A percentile compares a stretch with the other conserved stretches of the same genome.
phyloP scores from a whole-genome alignment of 2,329 filamentous ascomycete genomes.

The Biscogniauxia sp. region DNA sequence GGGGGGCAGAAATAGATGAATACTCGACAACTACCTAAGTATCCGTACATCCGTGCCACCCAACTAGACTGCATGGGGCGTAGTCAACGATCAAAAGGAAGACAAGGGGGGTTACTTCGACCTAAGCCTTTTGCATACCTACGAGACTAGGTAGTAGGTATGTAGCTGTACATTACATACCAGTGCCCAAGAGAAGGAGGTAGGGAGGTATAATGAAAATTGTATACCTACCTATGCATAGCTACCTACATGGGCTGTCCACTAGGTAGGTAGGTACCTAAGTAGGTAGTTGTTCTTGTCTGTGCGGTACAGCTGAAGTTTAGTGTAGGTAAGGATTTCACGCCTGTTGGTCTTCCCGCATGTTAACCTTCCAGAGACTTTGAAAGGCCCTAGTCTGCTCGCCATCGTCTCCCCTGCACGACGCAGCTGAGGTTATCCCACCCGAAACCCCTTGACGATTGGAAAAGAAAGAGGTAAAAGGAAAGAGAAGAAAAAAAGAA shows the following conservation, averaged over 20 bases:
- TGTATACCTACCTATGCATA: no score
- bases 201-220: background rate
- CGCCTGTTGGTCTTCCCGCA: slow-evolving; percentile 12
- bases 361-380: slow-evolving; percentile 6
- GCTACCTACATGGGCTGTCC: no score
- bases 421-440: background rate
- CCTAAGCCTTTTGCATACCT: slow-evolving; percentile 18
- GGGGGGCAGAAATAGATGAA: slow-evolving; percentile 25
- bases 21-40: slow-evolving; percentile 23
- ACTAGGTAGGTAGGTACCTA: background rate
- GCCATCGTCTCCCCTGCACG: slow-evolving; percentile 1
- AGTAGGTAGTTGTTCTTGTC: slow-evolving; percentile 13
- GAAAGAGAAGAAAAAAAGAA: background rate
- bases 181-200: background rate
- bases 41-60: slow-evolving; percentile 10
- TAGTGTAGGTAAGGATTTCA: slow-evolving; percentile 14
- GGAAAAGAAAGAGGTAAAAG: background rate
- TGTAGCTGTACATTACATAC: no score
- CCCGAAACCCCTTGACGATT: background rate
- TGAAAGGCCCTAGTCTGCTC: slow-evolving; percentile 1
- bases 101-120: slow-evolving; percentile 26
- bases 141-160: no score
- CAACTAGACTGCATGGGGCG: slow-evolving; percentile 26
- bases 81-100: slow-evolving; percentile 24
- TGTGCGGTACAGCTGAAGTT: slow-evolving; percentile 11